Percentiles rank a stretch among this genome's conserved stretches.
Conservation (phyloP, 148 eudicot genomes). For the Vaccinium myrtillus region DNA sequence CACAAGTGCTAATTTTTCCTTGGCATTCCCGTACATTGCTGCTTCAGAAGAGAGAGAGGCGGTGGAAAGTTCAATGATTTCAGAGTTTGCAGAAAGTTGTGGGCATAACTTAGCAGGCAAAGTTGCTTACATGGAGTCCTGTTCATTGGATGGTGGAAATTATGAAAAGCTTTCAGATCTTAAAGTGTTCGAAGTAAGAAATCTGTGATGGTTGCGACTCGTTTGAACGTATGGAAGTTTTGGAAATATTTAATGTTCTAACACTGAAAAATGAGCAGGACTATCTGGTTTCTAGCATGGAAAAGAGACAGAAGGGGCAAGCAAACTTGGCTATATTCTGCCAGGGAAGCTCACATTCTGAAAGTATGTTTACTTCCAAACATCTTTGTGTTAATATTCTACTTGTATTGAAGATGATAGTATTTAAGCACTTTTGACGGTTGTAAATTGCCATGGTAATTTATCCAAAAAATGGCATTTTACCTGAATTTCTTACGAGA, state of each 20-base stretch:
- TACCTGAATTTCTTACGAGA: background rate
- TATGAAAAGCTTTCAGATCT: slow-evolving; percentile 59
- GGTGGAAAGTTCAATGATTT: slow-evolving; percentile 59
- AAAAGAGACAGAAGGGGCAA: slow-evolving; percentile 34
- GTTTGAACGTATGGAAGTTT: background rate
- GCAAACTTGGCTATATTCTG: slow-evolving; percentile 69
- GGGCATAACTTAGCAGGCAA: slow-evolving; percentile 48
- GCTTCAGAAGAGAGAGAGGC: slow-evolving; percentile 51
- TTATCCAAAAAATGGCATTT: background rate
- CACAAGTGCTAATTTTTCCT: slow-evolving; percentile 69
- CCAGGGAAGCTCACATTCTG: slow-evolving; percentile 51
- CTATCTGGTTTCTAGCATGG: slow-evolving; percentile 55
- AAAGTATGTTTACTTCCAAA: slow-evolving; percentile 42
- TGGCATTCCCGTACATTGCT: slow-evolving; percentile 84
- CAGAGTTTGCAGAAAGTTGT: slow-evolving; percentile 73
- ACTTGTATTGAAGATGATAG: background rate
- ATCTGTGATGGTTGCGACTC: background rate
- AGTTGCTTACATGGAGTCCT: slow-evolving; percentile 64
- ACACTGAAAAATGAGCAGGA: slow-evolving; percentile 42
- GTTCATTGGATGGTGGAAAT: slow-evolving; percentile 60
- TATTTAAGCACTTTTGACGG: background rate
- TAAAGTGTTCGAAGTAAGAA: slow-evolving; percentile 52
- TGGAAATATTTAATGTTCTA: background rate
- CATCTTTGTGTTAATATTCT: background rate
- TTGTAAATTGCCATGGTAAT: background rate